Evolutionary conservation across 2,329 filamentous ascomycete species (phyloP).

Genomic region (Pyricularia pennisetigena): DNA sequence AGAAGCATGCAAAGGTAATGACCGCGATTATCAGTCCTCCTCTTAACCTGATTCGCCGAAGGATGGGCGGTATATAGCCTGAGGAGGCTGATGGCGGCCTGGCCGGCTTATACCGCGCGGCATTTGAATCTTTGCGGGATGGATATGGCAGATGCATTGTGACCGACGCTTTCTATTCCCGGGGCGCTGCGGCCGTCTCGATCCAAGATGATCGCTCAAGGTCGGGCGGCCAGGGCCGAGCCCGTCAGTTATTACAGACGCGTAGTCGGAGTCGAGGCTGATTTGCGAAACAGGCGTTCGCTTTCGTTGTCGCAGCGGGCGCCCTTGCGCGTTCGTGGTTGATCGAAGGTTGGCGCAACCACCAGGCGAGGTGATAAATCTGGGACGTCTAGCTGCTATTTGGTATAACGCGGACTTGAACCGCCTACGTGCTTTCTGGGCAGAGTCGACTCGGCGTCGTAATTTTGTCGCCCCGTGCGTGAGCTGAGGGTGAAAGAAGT

Average conservation of each 20-base stretch:
- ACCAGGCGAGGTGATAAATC: neutral
- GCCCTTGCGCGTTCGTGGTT: neutral
- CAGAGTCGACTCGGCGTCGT: neutral
- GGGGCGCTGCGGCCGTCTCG: neutral
- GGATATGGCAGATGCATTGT: constrained; percentile 85
- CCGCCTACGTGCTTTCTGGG: neutral
- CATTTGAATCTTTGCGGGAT: constrained; percentile 71
- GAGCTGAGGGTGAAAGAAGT: neutral
- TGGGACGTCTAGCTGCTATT: neutral
- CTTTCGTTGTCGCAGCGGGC: neutral
- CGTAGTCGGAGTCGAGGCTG: neutral
- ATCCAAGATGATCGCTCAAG: neutral
- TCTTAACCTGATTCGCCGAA: constrained; percentile 55
- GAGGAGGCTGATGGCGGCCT: constrained; percentile 40
- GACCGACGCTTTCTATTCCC: constrained; percentile 13
- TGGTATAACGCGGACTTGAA: neutral
- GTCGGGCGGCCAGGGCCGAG: neutral
- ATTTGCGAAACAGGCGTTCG: neutral
- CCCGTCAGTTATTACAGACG: neutral
- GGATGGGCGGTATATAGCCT: constrained; percentile 24
- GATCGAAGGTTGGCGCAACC: neutral
- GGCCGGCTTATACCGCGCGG: constrained; percentile 55
- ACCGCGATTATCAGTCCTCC: constrained; percentile 47
- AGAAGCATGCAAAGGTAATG: constrained; percentile 49
- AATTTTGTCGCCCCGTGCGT: neutral